Evolutionary conservation across 1,139 yeast species (phyloP), one percentile per base, ranked within the genome.

Genomic region (Pichia sp.): DNA sequence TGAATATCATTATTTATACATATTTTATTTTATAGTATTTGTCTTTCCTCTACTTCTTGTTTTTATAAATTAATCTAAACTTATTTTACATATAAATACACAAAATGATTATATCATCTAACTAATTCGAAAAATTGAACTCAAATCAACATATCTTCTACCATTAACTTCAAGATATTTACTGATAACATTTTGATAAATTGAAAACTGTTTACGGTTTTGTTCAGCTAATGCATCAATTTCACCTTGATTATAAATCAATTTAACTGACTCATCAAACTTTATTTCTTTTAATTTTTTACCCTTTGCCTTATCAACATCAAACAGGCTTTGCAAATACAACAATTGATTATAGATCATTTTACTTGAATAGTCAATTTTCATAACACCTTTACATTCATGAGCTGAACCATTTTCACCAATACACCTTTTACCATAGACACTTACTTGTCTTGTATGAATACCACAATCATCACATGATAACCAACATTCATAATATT

Each of bases 101-200:
- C 27, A 14, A 9, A 14, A 5, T 3, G 5, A 14, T 9, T 19
- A 38, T 38, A 18, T 10, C 3, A 38, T 19, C 18, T 25, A 27
- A 36, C 28, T 36, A 18, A 41, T 42, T 50, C 81, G 87, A 68
- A 93, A 93, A 39, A 90, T 84, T 38, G 81, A 74, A 10, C 84
- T 84, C 89, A 93, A 84, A 64, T 89, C 89, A 45, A 93, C 97
- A 67, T 84, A 91, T 51, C 97, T 79, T 61, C 97, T 84, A 14
- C 96, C 98, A 70, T 95, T 87, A 58, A 87, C 87, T 50, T 75
- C 74, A 63, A 93, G 72, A 62, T 93, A 93, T 68, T 84, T 84
- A 58, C 81, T 80, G 0, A 87, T 85, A 8, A 89, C 84, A n/a
- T 73, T 72, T 49, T 79, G 75, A 58, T 82, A 77, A 14, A 70